These are phyloP conservation scores for Bipolaris oryzae DNA, from an alignment of 2,329 filamentous ascomycete genomes.

Conservation along the genomic window DNA sequence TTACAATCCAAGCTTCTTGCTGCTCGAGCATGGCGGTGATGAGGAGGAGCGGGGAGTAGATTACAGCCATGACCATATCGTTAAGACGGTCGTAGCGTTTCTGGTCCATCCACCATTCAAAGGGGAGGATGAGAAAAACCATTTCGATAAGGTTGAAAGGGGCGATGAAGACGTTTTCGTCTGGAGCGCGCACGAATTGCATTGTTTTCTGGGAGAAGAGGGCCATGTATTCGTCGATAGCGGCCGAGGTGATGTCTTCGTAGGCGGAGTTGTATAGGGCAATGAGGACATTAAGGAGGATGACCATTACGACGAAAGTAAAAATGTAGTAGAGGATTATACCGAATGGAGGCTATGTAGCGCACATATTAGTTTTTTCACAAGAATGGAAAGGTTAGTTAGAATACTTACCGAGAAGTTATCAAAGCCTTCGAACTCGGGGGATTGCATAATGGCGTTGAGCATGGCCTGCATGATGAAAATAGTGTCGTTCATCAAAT, in stretches of 20 bases:
- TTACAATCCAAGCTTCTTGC: slow-evolving; percentile 62
- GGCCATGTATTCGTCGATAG: slow-evolving; percentile 93
- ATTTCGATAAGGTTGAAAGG: slow-evolving; percentile 95
- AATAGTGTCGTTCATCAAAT: slow-evolving; percentile 64
- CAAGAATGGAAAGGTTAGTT: neutral
- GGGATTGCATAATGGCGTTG: slow-evolving; percentile 89
- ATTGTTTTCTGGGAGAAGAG: slow-evolving; percentile 94
- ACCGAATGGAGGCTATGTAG: slow-evolving; percentile 74
- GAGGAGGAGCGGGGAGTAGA: slow-evolving; percentile 85
- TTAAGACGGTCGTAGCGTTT: slow-evolving; percentile 79
- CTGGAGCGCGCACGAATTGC: slow-evolving; percentile 93
- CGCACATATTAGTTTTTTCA: slow-evolving; percentile 8
- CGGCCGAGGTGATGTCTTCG: slow-evolving; percentile 90
- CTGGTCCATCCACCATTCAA: slow-evolving; percentile 95
- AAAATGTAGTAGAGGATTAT: slow-evolving; percentile 97
- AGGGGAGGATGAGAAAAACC: slow-evolving; percentile 74
- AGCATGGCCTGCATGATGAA: slow-evolving; percentile 84
- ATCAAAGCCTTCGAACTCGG: slow-evolving; percentile 89
- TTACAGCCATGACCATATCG: slow-evolving; percentile 81
- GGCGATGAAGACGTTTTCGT: slow-evolving; percentile 97
- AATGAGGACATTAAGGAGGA: slow-evolving; percentile 94
- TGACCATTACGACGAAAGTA: slow-evolving; percentile 94
- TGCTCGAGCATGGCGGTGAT: slow-evolving; percentile 70
- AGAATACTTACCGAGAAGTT: slow-evolving; percentile 66
- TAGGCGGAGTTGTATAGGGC: slow-evolving; percentile 97